Base-by-base conservation (phyloP, 1,284 basidiomycete genomes). In the Athelia sp. region DNA sequence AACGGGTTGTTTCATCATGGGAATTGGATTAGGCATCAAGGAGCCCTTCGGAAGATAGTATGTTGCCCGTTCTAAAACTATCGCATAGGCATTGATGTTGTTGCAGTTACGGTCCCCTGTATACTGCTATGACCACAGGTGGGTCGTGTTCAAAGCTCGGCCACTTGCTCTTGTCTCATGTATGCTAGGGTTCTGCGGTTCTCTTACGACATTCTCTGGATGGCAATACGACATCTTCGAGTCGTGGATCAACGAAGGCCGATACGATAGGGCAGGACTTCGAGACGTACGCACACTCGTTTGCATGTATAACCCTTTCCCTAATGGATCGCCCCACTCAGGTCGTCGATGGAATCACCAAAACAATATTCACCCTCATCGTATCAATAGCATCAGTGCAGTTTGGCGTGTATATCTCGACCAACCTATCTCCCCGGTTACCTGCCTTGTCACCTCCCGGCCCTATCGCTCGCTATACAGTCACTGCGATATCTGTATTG, bases 171-270 rank as follows among this genome's bases (percentile, higher is more conserved):
- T 26, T 38, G 29, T 17, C 17, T 22, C 18, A 44, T n/a, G 40
- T 36, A 18, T 44, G 21, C 24, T 52, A 90, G 95, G 95, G 3
- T 92, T 97, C 63, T 98, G 96, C 61, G 97, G 96, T 1, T 96
- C 92, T 3, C 70, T 98, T 56, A 99, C 97, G 3, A 98, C 95
- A 0, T 99, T 98, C 70, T 97, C 94, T 3, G 81, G 85, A 15
- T 99, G 97, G 96, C 93, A 98, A 67, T 63, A 93, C 8, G 89
- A 93, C 54, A 71, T 93, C 1, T 99, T 96, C 62, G 69, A 79
- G 46, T 88, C 93, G 0, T 99, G 94, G 79, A 77, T 89, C 0
- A 90, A 98, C 63, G 70, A 77, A 15, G 67, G 71, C 14, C 67
- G 75, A 13, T 79, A 73, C 48, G 61, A 76, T 51, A 79, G 90